Evolutionary conservation across 1,284 basidiomycete species (phyloP).

Genomic region (Boletus smithii): DNA sequence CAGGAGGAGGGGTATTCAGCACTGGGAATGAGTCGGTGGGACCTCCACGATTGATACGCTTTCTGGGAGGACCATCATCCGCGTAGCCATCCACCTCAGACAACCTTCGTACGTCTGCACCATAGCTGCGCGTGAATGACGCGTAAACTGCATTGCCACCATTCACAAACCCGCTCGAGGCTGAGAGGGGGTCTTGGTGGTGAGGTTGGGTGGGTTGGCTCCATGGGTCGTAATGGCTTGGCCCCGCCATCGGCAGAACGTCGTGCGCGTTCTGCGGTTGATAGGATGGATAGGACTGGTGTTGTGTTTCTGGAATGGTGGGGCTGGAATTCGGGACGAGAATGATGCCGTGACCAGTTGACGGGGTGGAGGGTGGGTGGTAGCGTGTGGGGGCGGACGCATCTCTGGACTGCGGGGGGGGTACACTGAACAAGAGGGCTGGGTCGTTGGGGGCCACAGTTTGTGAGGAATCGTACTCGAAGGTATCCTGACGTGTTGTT

Average conservation of each 20-base stretch:
- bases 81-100: slow-evolving; percentile 38
- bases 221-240: slow-evolving; percentile 39
- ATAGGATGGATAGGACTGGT: slow-evolving; percentile 39
- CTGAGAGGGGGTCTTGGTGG: slow-evolving; percentile 53
- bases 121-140: slow-evolving; percentile 47
- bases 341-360: slow-evolving; percentile 44
- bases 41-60: slow-evolving; percentile 58
- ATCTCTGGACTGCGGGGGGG: slow-evolving; percentile 57
- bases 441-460: slow-evolving; percentile 30
- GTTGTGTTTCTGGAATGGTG: slow-evolving; percentile 38
- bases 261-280: slow-evolving; percentile 37
- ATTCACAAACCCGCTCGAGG: slow-evolving; percentile 57
- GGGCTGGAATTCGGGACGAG: slow-evolving; percentile 77
- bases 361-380: slow-evolving; percentile 35
- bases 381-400: slow-evolving; percentile 47
- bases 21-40: slow-evolving; percentile 33
- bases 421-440: slow-evolving; percentile 31
- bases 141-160: slow-evolving; percentile 42
- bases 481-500: slow-evolving; percentile 40
- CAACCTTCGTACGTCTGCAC: slow-evolving; percentile 33
- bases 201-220: slow-evolving; percentile 34
- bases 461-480: slow-evolving; percentile 34
- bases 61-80: slow-evolving; percentile 63
- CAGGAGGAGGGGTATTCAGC: slow-evolving; percentile 31
- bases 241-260: slow-evolving; percentile 42